Evolutionary conservation across 495 filamentous ascomycete genomes (phyloP), one percentile per base, ranked within the genome.

Genomic region (Aspergillus nanangensis): DNA sequence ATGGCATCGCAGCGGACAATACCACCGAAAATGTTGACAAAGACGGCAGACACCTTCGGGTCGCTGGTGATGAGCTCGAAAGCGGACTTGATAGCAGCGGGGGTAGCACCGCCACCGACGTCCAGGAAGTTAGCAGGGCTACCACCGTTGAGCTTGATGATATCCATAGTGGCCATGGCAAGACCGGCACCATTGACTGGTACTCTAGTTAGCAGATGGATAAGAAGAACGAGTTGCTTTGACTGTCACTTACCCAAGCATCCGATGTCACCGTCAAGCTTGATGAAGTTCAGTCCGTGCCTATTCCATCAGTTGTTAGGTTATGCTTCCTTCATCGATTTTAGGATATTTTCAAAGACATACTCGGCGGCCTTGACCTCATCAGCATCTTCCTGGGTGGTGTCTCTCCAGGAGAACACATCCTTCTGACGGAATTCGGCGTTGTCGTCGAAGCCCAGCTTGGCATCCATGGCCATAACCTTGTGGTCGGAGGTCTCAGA

Each of bases 161-260:
- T 97, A 70, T 98, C 93, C 93, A 98, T 98, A 56, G 93, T 98
- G 44, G 93, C 93, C 93, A 98, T 98, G 64, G 93, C 93, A 47
- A 98, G 86, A 75, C 93, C 93, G 54, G 93, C 93, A 66, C 93
- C 93, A 70, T 98, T 98, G 74, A 98, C 93, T 66, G 33, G 1
- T 45, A 9, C 24, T 5, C 13, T 13, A 10, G 22, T 71, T 52
- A 71, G 64, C 36, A 43, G 39, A 15, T 23, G 14, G 8, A 5
- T 18, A 5, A 24, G 29, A 21, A 15, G 4, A 8, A 15, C 15
- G 34, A 29, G n/a, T n/a, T 3, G 9, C 9, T 29, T 7, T 22
- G 3, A 41, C 17, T 5, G 18, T 14, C 37, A 27, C 60, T 48
- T 63, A 77, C 74, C 74, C 50, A 98, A 77, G 76, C 93, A 98